Percentiles rank a stretch among this genome's conserved stretches.
Conservation (phyloP, 73 alveolate species). For the Tetrahymena malaccensis region DNA sequence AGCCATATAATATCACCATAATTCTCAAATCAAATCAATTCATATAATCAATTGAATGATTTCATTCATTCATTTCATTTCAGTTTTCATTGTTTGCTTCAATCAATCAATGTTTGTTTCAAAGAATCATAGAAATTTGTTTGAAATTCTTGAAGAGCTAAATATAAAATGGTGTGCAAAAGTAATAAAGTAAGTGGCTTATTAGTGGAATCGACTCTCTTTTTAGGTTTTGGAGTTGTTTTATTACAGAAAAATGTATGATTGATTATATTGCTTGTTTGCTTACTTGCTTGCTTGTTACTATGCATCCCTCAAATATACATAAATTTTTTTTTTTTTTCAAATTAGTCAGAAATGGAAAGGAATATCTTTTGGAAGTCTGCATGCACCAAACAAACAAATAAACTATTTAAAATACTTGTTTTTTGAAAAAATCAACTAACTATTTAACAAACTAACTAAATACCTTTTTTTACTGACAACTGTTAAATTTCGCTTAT, state of each 20-base stretch:
- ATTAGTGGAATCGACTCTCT: not conserved
- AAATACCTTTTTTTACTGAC: not conserved
- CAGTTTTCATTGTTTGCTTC: not conserved
- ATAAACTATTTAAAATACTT: not conserved
- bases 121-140: not conserved
- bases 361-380: not conserved
- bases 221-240: not conserved
- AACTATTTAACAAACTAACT: no score
- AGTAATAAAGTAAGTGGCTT: not conserved
- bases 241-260: no score
- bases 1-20: not conserved
- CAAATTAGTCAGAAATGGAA: not conserved
- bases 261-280: not conserved
- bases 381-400: not conserved
- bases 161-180: not conserved
- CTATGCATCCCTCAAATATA: not conserved
- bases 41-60: not conserved
- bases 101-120: not conserved
- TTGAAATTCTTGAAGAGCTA: not conserved
- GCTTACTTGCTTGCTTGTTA: not conserved
- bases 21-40: not conserved
- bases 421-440: not conserved
- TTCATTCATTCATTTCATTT: not conserved
- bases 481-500: not conserved
- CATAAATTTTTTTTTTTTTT: no score